Base-by-base conservation (phyloP, 495 filamentous ascomycete species). In the Penicillium verhagenii region DNA sequence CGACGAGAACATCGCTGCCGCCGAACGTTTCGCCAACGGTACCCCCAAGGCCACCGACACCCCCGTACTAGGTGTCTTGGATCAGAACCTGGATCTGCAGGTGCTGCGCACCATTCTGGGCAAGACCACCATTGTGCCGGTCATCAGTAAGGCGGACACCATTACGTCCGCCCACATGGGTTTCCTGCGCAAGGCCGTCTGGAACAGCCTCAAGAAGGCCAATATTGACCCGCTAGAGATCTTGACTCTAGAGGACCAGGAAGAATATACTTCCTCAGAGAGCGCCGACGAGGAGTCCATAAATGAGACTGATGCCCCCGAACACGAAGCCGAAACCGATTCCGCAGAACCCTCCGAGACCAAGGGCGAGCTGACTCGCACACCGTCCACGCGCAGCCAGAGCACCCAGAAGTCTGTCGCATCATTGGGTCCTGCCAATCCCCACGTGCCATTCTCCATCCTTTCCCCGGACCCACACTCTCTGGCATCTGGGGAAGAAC, bases 61-160 rank as follows among this genome's bases (percentile, higher is more conserved):
- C 5, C 72, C 65, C 7, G 67, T 79, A 19, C 55, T 69, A 24
- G 90, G 87, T 11, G 82, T 88, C 29, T 76, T 97, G 25, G 92
- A 97, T 65, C 88, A 93, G 57, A 88, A 92, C 61, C 80, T 98
- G 6, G 94, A 98, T 65, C 72, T 98, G 21, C 90, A 96, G 64
- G 88, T 97, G 39, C 78, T 98, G 50, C 88, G 89, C 46, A 89
- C 87, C 16, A 79, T 98, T 31, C 85, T 94, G 65, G 92, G 92
- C 59, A 98, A 97, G 77, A 97, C 95, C 0, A 96, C 91, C 1
- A 90, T 97, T 47, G 90, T 98, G 28, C 94, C 94, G 1, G 89
- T 98, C 35, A 92, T 98, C 70, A 89, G 91, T 65, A 98, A 98
- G 74, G 95, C 94, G 31, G 94, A 98, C 68, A 97, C 91, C 13